Conservation (phyloP, 352 stramenopile species). For the Phytophthora lateralis region DNA sequence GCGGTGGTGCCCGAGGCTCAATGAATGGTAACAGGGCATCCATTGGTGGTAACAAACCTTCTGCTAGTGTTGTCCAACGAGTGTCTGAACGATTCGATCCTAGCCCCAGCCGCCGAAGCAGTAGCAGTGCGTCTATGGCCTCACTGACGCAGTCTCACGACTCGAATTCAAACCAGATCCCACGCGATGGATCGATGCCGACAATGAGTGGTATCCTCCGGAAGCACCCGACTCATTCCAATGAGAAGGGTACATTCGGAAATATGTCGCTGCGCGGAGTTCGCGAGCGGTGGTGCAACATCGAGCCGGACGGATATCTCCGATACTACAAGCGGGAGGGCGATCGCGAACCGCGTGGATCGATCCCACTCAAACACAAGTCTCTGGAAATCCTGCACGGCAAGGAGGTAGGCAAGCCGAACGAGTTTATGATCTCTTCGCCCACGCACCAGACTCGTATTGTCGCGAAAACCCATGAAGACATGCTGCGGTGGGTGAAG, state of each 20-base stretch:
- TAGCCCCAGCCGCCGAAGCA: conserved; percentile 41
- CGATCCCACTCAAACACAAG: conserved; percentile 67
- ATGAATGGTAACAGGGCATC: conserved; percentile 29
- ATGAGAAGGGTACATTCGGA: conserved; percentile 76
- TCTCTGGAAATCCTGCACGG: conserved; percentile 76
- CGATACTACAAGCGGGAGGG: conserved; percentile 84
- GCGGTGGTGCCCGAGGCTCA: conserved; percentile 28
- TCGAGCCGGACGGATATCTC: conserved; percentile 67
- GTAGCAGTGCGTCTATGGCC: conserved; percentile 60
- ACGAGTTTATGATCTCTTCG: conserved; percentile 82
- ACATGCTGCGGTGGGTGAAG: conserved; percentile 79
- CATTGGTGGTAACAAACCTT: conserved; percentile 13
- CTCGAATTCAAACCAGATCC: conserved; percentile 54
- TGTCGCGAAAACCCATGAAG: conserved; percentile 66
- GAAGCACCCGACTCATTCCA: conserved; percentile 81
- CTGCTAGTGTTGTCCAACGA: conserved; percentile 14
- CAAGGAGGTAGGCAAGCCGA: conserved; percentile 68
- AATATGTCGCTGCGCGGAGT: conserved; percentile 82
- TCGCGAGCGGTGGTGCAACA: conserved; percentile 74
- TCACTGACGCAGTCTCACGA: conserved; percentile 58
- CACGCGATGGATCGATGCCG: conserved; percentile 41
- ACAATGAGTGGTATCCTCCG: conserved; percentile 59
- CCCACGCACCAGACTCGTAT: conserved; percentile 79
- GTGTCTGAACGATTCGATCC: conserved; percentile 43
- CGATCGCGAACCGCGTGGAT: conserved; percentile 73